These are phyloP conservation scores for Leptoxyphium fumago DNA, from an alignment of 2,329 filamentous ascomycete genomes.

Conservation along the genomic window DNA sequence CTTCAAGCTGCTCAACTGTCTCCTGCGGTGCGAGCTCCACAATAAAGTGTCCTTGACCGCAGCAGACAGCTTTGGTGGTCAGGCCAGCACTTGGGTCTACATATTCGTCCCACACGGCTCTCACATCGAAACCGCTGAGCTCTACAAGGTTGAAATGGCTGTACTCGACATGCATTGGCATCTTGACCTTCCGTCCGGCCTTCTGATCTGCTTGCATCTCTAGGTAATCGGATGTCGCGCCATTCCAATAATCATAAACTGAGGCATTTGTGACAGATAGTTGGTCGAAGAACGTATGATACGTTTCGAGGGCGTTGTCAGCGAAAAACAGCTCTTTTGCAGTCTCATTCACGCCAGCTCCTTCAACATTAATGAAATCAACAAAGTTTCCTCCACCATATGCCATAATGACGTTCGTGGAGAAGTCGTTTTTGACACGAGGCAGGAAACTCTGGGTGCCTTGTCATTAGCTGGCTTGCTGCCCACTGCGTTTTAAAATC, in stretches of 20 bases:
- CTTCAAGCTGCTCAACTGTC: too few relatives aligned
- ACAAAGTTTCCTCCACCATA: constrained; percentile 4
- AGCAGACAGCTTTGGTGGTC: too few relatives aligned
- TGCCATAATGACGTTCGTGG: constrained; percentile 5
- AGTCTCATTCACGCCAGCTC: constrained; percentile 1
- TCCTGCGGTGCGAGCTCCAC: too few relatives aligned
- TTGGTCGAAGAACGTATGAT: constrained; percentile 5
- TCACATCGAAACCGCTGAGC: constrained; percentile 3
- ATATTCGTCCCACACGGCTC: constrained; percentile 3
- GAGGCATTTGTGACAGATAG: constrained; percentile 6
- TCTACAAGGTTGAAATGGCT: constrained; percentile 2
- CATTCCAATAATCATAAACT: constrained; percentile 3
- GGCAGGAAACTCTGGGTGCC: too few relatives aligned
- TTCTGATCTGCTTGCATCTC: constrained; percentile 2
- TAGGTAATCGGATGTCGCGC: constrained; percentile 2
- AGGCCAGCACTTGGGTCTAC: neutral
- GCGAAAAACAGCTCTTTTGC: constrained; percentile 3
- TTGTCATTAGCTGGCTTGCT: too few relatives aligned
- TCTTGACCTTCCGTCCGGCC: constrained; percentile 3
- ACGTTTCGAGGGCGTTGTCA: constrained; percentile 1
- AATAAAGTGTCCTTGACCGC: too few relatives aligned
- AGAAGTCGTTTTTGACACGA: constrained; percentile 2
- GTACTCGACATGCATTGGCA: constrained; percentile 5
- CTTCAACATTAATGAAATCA: neutral
- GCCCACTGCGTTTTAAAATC: too few relatives aligned